phyloP scores from a whole-genome alignment of 805 yeast genomes.

The Suhomyces sp. region DNA sequence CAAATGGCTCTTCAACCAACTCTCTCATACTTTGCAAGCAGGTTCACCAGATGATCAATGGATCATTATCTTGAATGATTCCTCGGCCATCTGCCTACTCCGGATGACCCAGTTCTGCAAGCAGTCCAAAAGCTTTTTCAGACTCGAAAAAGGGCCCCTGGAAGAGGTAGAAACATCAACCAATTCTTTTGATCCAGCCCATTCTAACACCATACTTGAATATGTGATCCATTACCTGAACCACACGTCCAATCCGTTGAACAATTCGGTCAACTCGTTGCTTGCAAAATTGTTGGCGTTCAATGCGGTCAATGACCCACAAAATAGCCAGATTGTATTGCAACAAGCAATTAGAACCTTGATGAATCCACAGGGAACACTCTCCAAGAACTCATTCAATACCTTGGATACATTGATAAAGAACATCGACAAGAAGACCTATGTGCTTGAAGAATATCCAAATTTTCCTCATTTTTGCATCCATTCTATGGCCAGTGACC shows the following conservation, averaged over 20 bases:
- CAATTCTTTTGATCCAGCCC: constrained; percentile 5
- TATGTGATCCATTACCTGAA: constrained; percentile 69
- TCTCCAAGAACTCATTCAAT: constrained; percentile 57
- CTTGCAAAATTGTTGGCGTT: constrained; percentile 52
- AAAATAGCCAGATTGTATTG: too few species aligned
- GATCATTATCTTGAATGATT: constrained; percentile 39
- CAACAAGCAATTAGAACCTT: too few species aligned
- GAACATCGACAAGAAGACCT: constrained; percentile 38
- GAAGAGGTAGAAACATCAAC: too few species aligned
- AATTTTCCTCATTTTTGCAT: constrained; percentile 49
- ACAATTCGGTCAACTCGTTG: constrained; percentile 65
- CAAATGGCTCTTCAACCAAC: background rate
- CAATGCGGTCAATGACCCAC: constrained; percentile 18
- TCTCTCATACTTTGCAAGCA: constrained; percentile 1
- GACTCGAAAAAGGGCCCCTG: too few species aligned
- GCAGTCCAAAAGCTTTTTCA: constrained; percentile 12
- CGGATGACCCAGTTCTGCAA: constrained; percentile 46
- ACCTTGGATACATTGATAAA: constrained; percentile 56
- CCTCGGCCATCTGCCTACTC: constrained; percentile 63
- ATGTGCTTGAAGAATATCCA: constrained; percentile 46
- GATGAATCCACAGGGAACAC: too few species aligned
- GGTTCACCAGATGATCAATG: constrained; percentile 10
- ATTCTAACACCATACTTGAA: constrained; percentile 38
- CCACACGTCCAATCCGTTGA: constrained; percentile 67
- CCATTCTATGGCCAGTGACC: constrained; percentile 50